phyloP scores from a whole-genome alignment of 257 asterid genomes.

The Linderniella brevidens region DNA sequence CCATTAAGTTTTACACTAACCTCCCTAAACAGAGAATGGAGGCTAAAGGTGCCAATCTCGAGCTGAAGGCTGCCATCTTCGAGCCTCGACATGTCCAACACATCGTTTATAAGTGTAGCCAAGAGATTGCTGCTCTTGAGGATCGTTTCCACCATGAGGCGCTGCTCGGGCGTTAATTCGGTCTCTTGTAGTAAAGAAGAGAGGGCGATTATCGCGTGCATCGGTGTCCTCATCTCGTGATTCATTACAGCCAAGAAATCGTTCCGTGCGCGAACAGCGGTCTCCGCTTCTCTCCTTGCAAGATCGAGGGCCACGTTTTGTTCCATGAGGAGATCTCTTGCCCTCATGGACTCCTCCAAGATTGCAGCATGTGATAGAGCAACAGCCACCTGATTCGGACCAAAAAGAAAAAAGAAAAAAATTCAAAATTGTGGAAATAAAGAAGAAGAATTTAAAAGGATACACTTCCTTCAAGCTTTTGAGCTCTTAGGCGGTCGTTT shows the following conservation, averaged over 20 bases:
- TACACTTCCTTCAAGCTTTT: too few relatives aligned
- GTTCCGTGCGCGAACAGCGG: constrained; percentile 86
- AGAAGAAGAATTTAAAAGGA: too few relatives aligned
- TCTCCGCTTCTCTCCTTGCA: constrained; percentile 97
- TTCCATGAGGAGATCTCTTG: constrained; percentile 83
- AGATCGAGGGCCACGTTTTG: constrained; percentile 84
- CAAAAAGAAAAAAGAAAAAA: not conserved
- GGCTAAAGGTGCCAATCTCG: constrained; percentile 56
- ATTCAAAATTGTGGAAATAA: too few relatives aligned
- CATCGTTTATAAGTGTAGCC: constrained; percentile 91
- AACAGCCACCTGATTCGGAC: constrained; percentile 72
- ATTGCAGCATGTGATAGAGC: constrained; percentile 99
- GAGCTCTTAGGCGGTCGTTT: too few relatives aligned
- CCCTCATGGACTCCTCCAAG: constrained; percentile 95
- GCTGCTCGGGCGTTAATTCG: constrained; percentile 83
- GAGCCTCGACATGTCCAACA: constrained; percentile 93
- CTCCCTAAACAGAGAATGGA: constrained; percentile 77
- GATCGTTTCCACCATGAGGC: constrained; percentile 92
- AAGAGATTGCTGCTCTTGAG: constrained; percentile 91
- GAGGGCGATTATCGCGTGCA: constrained; percentile 92
- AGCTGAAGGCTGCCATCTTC: constrained; percentile 97
- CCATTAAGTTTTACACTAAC: constrained; percentile 19
- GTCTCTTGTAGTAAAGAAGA: constrained; percentile 85
- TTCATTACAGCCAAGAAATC: constrained; percentile 97
- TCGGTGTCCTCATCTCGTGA: constrained; percentile 98